Evolutionary conservation across 306 rosid species (phyloP).

Genomic region (Luffa aegyptiaca): DNA sequence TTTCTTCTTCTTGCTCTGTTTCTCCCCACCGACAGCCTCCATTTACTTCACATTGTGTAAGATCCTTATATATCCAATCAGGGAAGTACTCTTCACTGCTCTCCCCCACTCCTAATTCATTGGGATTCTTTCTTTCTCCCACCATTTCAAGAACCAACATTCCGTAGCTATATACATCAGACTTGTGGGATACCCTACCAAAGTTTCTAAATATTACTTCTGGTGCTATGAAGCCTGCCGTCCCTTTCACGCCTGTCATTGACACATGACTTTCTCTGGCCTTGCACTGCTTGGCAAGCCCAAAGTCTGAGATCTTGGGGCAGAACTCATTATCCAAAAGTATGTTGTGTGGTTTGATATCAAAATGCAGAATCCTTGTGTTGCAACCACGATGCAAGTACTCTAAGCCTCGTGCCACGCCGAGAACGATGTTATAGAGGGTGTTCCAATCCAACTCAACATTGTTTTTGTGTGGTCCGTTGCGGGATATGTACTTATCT

Average conservation of each 20-base stretch:
- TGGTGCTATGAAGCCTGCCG: background rate
- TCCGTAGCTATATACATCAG: slow-evolving; percentile 9
- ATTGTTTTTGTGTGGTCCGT: slow-evolving; percentile 24
- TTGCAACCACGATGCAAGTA: slow-evolving; percentile 1
- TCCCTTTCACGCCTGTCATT: background rate
- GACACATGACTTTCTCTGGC: background rate
- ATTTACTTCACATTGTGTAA: background rate
- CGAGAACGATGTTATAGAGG: slow-evolving; percentile 32
- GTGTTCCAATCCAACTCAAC: slow-evolving; percentile 53
- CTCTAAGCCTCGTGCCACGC: slow-evolving; percentile 46
- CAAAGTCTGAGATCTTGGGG: slow-evolving; percentile 81
- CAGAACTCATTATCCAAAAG: slow-evolving; percentile 50
- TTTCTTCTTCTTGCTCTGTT: background rate
- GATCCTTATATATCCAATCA: background rate
- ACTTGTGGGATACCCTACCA: background rate
- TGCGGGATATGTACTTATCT: background rate
- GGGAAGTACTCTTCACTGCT: background rate
- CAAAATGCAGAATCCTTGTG: slow-evolving; percentile 57
- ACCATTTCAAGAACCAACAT: slow-evolving; percentile 6
- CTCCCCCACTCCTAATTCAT: background rate
- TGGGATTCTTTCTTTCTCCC: background rate
- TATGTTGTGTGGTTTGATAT: slow-evolving; percentile 67
- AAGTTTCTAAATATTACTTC: background rate
- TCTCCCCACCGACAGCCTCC: background rate
- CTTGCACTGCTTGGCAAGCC: slow-evolving; percentile 19